Evolutionary conservation across 2,329 filamentous ascomycete genomes (phyloP).

Genomic region (Epicoccum sorghinum): DNA sequence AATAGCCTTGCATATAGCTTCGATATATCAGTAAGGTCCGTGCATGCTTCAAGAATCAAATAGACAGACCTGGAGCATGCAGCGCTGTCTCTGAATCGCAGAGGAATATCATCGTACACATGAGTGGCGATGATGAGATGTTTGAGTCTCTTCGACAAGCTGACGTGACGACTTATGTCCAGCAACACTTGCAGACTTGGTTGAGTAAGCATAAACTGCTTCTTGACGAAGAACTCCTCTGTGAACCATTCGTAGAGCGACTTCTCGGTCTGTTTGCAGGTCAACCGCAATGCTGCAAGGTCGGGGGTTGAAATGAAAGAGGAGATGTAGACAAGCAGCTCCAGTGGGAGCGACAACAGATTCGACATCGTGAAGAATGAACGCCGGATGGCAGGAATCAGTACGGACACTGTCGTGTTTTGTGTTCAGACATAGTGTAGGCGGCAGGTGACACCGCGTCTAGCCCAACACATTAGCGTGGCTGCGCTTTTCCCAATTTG

Average conservation of each 20-base stretch:
- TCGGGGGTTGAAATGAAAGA: conserved; percentile 61
- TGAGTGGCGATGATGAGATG: conserved; percentile 59
- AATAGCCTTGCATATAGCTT: conserved; percentile 27
- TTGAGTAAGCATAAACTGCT: conserved; percentile 68
- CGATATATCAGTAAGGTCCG: background rate
- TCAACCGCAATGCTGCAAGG: conserved; percentile 60
- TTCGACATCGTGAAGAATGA: conserved; percentile 30
- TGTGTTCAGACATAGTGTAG: background rate
- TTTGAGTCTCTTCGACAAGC: conserved; percentile 50
- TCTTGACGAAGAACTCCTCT: conserved; percentile 68
- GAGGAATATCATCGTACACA: conserved; percentile 24
- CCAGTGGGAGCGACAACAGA: conserved; percentile 56
- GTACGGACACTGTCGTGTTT: background rate
- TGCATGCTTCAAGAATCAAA: no score
- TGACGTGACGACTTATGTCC: conserved; percentile 49
- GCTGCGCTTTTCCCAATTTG: conserved; percentile 1
- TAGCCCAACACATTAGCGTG: conserved; percentile 5
- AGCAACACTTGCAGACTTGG: conserved; percentile 61
- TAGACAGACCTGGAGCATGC: conserved; percentile 12
- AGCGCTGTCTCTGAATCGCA: conserved; percentile 22
- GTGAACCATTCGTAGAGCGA: conserved; percentile 63
- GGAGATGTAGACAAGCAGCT: conserved; percentile 63
- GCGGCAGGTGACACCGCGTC: conserved; percentile 15
- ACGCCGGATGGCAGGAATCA: no score
- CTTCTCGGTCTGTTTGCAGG: conserved; percentile 62